phyloP scores from a whole-genome alignment of 176 grass and related monocot species.

The Poa annua region DNA sequence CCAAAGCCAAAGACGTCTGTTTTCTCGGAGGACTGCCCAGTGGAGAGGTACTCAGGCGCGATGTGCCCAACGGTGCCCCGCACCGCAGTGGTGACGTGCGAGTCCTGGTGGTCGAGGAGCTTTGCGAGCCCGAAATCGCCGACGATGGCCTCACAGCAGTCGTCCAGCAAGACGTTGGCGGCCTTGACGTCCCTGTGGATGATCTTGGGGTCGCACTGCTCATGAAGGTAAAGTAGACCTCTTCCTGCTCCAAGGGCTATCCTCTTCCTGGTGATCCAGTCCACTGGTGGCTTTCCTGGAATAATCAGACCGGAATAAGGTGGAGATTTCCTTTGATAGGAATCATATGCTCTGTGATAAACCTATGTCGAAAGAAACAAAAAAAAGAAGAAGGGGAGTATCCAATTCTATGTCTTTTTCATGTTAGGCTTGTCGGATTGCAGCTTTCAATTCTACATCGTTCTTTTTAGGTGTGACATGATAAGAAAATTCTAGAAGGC shows the following conservation, averaged over 20 bases:
- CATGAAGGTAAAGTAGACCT: slow-evolving; percentile 91
- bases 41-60: slow-evolving; percentile 92
- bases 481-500: not conserved
- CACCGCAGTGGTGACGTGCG: slow-evolving; percentile 90
- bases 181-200: slow-evolving; percentile 98
- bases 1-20: slow-evolving; percentile 98
- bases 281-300: slow-evolving; percentile 82
- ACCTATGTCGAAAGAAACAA: slow-evolving; percentile 15
- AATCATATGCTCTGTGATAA: slow-evolving; percentile 43
- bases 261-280: slow-evolving; percentile 87
- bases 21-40: slow-evolving; percentile 92
- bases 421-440: slow-evolving; percentile 3
- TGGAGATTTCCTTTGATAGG: slow-evolving; percentile 40
- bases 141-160: slow-evolving; percentile 82
- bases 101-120: slow-evolving; percentile 85
- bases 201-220: slow-evolving; percentile 99
- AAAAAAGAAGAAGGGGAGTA: slow-evolving; percentile 36
- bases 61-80: slow-evolving; percentile 93
- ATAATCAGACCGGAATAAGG: slow-evolving; percentile 44
- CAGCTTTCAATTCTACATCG: slow-evolving; percentile 29
- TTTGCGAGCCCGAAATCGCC: slow-evolving; percentile 95
- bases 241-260: slow-evolving; percentile 88
- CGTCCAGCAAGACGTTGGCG: slow-evolving; percentile 86
- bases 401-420: slow-evolving; percentile 38
- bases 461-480: slow-evolving; percentile 33